These are phyloP conservation scores for Haplosporangium gracile DNA, from an alignment of 192 early-diverging fungal species.

Conservation along the genomic window DNA sequence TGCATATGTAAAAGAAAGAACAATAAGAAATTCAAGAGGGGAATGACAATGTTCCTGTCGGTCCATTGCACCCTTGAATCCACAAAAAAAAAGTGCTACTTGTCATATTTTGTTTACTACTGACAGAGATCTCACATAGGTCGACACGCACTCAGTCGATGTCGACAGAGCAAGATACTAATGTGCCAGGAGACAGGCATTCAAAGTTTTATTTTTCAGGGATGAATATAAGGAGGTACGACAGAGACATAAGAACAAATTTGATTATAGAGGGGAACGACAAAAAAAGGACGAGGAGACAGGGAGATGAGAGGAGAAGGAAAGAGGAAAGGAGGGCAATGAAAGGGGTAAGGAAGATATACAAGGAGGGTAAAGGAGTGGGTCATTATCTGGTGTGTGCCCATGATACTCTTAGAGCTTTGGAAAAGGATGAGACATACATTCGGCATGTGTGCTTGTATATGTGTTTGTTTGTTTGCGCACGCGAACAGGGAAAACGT, in stretches of 20 bases:
- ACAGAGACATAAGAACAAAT: neutral
- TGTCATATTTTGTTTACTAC: neutral
- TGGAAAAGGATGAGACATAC: no score
- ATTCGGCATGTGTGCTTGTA: neutral
- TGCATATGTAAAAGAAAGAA: neutral
- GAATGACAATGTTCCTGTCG: conserved; percentile 10
- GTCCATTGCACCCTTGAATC: neutral
- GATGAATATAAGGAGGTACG: neutral
- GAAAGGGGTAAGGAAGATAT: neutral
- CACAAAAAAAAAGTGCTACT: neutral
- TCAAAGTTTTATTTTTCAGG: neutral
- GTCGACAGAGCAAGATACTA: neutral
- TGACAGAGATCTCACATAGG: neutral
- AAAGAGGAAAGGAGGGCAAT: neutral
- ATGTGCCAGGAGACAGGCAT: neutral
- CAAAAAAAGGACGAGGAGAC: neutral
- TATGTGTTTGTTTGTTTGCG: neutral
- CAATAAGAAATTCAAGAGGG: neutral
- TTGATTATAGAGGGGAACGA: neutral
- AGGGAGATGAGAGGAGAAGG: neutral
- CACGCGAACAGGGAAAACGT: conserved; percentile 2
- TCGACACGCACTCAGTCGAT: neutral
- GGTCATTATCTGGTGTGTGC: no score
- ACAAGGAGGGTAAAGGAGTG: no score
- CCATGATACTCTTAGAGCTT: no score